Evolutionary conservation across 441 rosid species (phyloP).

Genomic region (Macaranga tanarius): DNA sequence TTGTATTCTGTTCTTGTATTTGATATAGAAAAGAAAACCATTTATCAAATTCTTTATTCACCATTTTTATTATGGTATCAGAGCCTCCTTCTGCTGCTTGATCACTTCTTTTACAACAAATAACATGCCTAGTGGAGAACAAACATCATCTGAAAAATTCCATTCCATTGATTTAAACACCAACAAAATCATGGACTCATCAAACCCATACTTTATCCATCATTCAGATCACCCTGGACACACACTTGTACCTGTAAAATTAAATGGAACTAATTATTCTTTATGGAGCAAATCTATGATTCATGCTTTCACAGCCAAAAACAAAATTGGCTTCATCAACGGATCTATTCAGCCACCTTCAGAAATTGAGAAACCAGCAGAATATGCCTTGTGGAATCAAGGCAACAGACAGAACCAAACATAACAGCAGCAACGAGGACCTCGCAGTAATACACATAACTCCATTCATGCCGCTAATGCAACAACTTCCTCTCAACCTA

Average conservation of each 20-base stretch:
- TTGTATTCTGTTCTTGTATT: too few species aligned
- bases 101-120: too few species aligned
- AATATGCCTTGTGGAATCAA: too few species aligned
- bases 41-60: too few species aligned
- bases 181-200: conserved; percentile 13
- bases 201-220: conserved; percentile 12
- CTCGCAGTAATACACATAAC: not conserved
- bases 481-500: not conserved
- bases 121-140: too few species aligned
- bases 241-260: conserved; percentile 6
- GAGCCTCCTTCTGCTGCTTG: too few species aligned
- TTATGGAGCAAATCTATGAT: conserved; percentile 16
- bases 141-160: too few species aligned
- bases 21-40: conserved; percentile 12
- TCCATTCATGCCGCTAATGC: not conserved
- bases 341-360: not conserved
- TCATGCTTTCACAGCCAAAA: conserved; percentile 17
- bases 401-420: not conserved
- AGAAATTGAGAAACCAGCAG: not conserved
- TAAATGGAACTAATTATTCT: conserved; percentile 14
- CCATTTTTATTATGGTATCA: too few species aligned
- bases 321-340: conserved; percentile 3
- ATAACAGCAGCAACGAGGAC: not conserved
- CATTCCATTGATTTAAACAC: not conserved
- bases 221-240: conserved; percentile 14